A percentile compares a stretch with the other conserved stretches of the same genome.
Evolutionary conservation across 2,329 filamentous ascomycete genomes (phyloP).

Genomic region (Periconia sp.): DNA sequence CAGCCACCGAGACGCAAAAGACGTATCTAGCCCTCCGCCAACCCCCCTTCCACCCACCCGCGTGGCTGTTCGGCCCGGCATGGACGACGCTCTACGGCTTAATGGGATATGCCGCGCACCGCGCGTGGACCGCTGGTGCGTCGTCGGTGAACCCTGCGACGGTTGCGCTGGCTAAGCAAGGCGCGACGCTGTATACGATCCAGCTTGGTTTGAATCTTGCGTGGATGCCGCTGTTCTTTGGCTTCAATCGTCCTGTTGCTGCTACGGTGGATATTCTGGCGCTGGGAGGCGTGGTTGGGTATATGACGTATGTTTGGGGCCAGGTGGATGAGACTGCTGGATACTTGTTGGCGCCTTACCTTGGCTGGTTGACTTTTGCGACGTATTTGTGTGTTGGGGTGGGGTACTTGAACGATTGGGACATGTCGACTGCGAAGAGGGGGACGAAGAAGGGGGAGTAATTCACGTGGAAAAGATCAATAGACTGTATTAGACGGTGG

Average conservation of each 20-base stretch:
- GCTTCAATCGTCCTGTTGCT: constrained; percentile 69
- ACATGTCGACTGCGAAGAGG: constrained; percentile 34
- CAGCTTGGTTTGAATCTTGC: constrained; percentile 83
- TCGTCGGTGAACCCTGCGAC: constrained; percentile 53
- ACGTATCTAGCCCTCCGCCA: constrained; percentile 69
- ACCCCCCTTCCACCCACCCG: constrained; percentile 58
- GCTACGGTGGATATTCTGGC: constrained; percentile 76
- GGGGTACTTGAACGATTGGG: constrained; percentile 45
- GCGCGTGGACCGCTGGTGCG: constrained; percentile 67
- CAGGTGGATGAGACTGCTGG: constrained; percentile 71
- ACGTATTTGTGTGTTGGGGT: constrained; percentile 72
- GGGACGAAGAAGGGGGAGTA: constrained; percentile 11
- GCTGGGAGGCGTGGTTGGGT: constrained; percentile 68
- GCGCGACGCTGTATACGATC: constrained; percentile 77
- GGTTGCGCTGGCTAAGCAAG: constrained; percentile 58
- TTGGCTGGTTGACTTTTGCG: constrained; percentile 84
- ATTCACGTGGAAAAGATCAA: background rate
- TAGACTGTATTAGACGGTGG: background rate
- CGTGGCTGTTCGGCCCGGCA: constrained; percentile 60
- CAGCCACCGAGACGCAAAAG: constrained; percentile 61
- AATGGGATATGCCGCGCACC: constrained; percentile 89
- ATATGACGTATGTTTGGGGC: constrained; percentile 75
- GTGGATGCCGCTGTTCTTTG: constrained; percentile 95
- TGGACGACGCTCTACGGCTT: constrained; percentile 63
- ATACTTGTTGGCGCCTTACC: constrained; percentile 77